Conservation (phyloP, 345 rosid species). For the Acer campestre region DNA sequence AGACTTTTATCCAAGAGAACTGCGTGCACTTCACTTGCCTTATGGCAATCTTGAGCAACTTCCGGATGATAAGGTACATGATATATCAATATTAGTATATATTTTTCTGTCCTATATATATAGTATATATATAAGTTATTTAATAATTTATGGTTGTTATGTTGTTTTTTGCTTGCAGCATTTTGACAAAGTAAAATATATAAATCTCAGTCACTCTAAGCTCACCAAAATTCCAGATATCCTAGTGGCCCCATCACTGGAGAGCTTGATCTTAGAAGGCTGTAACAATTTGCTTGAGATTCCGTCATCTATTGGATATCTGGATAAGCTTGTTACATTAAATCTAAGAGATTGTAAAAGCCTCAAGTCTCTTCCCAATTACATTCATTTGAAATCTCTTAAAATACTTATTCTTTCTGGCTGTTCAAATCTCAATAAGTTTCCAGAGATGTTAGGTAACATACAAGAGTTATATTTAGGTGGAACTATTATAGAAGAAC, state of each 20-base stretch:
- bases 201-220: too few relatives aligned
- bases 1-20: not conserved
- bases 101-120: too few relatives aligned
- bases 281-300: slow-evolving; percentile 18
- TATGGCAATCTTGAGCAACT: not conserved
- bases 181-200: not conserved
- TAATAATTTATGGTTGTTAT: too few relatives aligned
- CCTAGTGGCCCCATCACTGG: not conserved
- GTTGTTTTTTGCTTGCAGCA: not conserved
- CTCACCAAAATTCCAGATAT: slow-evolving; percentile 7
- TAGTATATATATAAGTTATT: too few relatives aligned
- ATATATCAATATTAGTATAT: too few relatives aligned
- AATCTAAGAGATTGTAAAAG: slow-evolving; percentile 12
- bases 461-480: slow-evolving; percentile 1
- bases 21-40: slow-evolving; percentile 1
- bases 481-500: slow-evolving; percentile 6
- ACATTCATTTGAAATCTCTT: slow-evolving; percentile 3
- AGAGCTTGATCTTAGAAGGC: slow-evolving; percentile 11
- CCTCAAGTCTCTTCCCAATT: slow-evolving; percentile 15
- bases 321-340: not conserved
- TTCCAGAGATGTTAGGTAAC: slow-evolving; percentile 12
- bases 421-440: slow-evolving; percentile 17
- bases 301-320: slow-evolving; percentile 14
- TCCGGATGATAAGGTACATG: not conserved
- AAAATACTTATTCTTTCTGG: not conserved